Evolutionary conservation across 345 rosid genomes (phyloP), one percentile per base, ranked within the genome.

Genomic region (Trapa bicornis): DNA sequence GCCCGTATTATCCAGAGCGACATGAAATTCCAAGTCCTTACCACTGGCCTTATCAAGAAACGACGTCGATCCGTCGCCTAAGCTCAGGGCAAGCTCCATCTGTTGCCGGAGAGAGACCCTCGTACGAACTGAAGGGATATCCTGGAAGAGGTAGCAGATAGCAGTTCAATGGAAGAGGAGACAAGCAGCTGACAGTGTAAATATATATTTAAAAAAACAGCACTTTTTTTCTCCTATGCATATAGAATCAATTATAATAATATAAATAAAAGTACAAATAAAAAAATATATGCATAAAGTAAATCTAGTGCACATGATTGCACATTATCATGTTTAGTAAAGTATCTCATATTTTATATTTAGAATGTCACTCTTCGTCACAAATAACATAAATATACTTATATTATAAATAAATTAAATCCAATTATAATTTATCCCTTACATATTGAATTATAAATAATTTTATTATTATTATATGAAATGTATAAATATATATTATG

Each of bases 81-180:
- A 72, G 72, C 89, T 90, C 81, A 94, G 74, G 64, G 92, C 97
- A 4, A 94, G 81, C 79, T 94, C 96, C 99, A 94, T 94, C 5
- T 29, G 36, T 2, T 1, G 36, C 3, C 13, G 35, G 63, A 47
- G 58, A 47, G 64, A 45, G 65, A 65, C 58, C 29, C 29, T 22
- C 29, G 29, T 22, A 22, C 29, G 29, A 22, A 22, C 29, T 22
- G 29, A 0, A 22, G 29, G 29, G 29, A 22, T 22, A 22, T 22
- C 3, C 13, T n/a, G 63, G 39, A 52, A 47, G 64, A 45, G 65
- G 48, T 45, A 13, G 54, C 5, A 17, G 4, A 50, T 2, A 38
- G 42, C 43, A 35, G 61, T 3, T 47, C 22, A 36, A 52, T 16
- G 54, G 57, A n/a, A 36, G 41, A 41, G 58, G 39, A 1, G 22